These are phyloP conservation scores for Calamus simplicifolius DNA, from an alignment of 176 grass and related monocot species.

Conservation along the genomic window DNA sequence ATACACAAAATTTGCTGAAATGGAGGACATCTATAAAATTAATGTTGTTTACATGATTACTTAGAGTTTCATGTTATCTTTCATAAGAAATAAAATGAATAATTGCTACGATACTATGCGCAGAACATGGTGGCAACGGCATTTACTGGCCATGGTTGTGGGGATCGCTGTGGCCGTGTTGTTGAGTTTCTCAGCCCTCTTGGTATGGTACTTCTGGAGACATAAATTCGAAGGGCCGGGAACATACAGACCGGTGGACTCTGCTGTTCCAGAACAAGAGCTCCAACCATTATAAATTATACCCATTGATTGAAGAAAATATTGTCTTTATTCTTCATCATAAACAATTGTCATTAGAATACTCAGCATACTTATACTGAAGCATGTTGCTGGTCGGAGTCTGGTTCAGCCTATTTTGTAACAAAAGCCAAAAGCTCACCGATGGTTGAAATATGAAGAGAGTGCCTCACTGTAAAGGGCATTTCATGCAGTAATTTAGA, in stretches of 20 bases:
- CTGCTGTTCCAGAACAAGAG: slow-evolving; percentile 78
- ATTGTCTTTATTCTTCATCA: slow-evolving; percentile 57
- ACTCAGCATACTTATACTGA: slow-evolving; percentile 6
- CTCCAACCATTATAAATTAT: slow-evolving; percentile 79
- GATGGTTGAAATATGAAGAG: too few relatives aligned
- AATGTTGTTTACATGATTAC: too few relatives aligned
- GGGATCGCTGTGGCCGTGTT: slow-evolving; percentile 49
- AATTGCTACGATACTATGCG: background rate
- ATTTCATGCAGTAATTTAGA: too few relatives aligned
- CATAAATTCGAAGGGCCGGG: slow-evolving; percentile 49
- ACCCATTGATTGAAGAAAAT: slow-evolving; percentile 5
- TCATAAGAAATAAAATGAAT: too few relatives aligned
- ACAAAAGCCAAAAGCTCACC: too few relatives aligned
- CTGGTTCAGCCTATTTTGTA: too few relatives aligned
- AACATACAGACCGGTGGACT: slow-evolving; percentile 68
- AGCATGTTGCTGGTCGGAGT: background rate
- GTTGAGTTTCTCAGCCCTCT: slow-evolving; percentile 51
- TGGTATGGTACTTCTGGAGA: slow-evolving; percentile 61
- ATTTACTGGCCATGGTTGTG: slow-evolving; percentile 41
- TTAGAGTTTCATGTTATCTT: too few relatives aligned
- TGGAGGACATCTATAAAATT: too few relatives aligned
- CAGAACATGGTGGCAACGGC: slow-evolving; percentile 83
- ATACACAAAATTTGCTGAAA: too few relatives aligned
- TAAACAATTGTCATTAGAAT: slow-evolving; percentile 27
- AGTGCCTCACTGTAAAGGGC: too few relatives aligned